phyloP scores from a whole-genome alignment of 2,329 filamentous ascomycete genomes.

The Beauveria varroae region DNA sequence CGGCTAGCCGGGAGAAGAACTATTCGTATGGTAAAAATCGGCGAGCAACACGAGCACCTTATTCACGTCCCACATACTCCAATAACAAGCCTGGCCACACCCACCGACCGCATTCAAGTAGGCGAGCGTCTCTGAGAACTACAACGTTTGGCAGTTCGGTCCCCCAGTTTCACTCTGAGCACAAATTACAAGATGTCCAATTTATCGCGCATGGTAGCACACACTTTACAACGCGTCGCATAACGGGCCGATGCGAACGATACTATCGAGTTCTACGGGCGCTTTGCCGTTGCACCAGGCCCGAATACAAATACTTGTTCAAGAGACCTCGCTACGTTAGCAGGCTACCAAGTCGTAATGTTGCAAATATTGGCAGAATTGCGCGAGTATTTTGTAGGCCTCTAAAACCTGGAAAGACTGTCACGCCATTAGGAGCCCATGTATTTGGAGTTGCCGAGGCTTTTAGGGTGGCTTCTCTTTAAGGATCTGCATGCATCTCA shows the following conservation, averaged over 20 bases:
- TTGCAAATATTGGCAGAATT: not conserved
- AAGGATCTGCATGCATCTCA: not conserved
- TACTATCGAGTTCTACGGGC: not conserved
- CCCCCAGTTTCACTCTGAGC: not conserved
- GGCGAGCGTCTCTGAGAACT: not conserved
- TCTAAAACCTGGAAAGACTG: not conserved
- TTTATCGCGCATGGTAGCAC: not conserved
- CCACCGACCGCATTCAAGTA: not conserved
- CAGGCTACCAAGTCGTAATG: not conserved
- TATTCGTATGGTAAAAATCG: not conserved
- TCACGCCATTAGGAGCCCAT: not conserved
- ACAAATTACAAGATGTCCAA: not conserved
- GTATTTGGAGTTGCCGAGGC: not conserved
- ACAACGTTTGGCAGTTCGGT: not conserved
- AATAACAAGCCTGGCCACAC: not conserved
- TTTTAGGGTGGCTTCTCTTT: not conserved
- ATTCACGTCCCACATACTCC: not conserved
- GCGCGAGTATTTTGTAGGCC: too few species aligned
- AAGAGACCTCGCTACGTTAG: not conserved
- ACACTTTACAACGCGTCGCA: not conserved
- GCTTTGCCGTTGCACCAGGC: not conserved
- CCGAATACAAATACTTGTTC: not conserved
- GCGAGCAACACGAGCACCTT: not conserved
- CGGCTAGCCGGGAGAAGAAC: not conserved
- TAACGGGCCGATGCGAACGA: slow-evolving; percentile 7